phyloP scores from a whole-genome alignment of 2,329 filamentous ascomycete genomes.

The Ramichloridium luteum region DNA sequence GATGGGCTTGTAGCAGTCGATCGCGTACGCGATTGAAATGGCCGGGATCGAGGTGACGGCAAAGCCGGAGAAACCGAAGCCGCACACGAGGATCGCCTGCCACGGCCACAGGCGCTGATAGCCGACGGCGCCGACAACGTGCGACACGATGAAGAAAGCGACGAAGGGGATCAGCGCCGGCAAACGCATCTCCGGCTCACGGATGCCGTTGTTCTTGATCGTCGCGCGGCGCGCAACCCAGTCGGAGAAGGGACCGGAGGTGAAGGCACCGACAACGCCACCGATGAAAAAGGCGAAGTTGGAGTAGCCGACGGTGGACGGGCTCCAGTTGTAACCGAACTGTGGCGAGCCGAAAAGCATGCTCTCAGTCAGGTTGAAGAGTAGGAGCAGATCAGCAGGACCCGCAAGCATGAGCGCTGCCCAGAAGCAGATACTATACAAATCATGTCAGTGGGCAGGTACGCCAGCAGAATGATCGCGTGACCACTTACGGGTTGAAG shows the following conservation, averaged over 20 bases:
- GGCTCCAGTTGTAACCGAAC: conserved; percentile 35
- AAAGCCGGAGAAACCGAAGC: conserved; percentile 34
- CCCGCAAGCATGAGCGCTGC: conserved; percentile 24
- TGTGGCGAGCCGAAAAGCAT: conserved; percentile 30
- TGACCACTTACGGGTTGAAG: conserved; percentile 34
- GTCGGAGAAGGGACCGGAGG: conserved; percentile 45
- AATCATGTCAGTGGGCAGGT: no score
- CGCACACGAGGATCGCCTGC: conserved; percentile 37
- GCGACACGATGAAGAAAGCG: conserved; percentile 38
- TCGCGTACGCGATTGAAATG: conserved; percentile 33
- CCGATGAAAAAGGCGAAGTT: conserved; percentile 38
- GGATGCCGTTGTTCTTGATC: conserved; percentile 41
- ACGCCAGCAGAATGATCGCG: no score
- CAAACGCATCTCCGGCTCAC: conserved; percentile 50
- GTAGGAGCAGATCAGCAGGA: conserved; percentile 32
- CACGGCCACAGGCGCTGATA: conserved; percentile 39
- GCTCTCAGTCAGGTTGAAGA: conserved; percentile 41
- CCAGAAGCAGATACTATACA: conserved; percentile 35
- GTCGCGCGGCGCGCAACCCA: conserved; percentile 39
- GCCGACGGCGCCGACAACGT: conserved; percentile 37
- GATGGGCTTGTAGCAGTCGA: conserved; percentile 37
- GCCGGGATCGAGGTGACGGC: conserved; percentile 32
- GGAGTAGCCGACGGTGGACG: conserved; percentile 36
- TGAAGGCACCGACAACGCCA: conserved; percentile 31
- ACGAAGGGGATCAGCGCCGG: conserved; percentile 41